Evolutionary conservation across 179 eudicot species (phyloP).

Genomic region (Spinacia oleracea): DNA sequence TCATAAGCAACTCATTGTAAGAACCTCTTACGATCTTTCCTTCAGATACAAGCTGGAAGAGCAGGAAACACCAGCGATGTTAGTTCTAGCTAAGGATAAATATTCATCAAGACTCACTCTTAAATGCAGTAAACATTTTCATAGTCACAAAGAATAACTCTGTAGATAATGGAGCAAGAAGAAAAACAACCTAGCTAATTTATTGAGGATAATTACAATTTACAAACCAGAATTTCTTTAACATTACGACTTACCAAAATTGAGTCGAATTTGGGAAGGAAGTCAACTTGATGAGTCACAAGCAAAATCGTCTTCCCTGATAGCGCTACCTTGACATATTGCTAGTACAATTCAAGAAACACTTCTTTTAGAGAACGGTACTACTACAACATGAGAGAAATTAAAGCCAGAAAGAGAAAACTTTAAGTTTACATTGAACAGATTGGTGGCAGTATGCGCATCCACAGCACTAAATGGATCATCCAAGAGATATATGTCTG

Average conservation of each 20-base stretch:
- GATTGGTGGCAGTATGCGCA: slow-evolving; percentile 74
- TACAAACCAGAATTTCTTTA: neutral
- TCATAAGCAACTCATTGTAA: slow-evolving; percentile 41
- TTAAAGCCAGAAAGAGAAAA: neutral
- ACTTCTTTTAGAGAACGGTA: neutral
- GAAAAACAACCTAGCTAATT: too few species aligned
- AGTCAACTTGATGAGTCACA: slow-evolving; percentile 84
- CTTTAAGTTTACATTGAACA: slow-evolving; percentile 48
- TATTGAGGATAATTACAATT: neutral
- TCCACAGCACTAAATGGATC: slow-evolving; percentile 90
- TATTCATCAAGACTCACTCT: neutral
- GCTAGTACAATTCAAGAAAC: slow-evolving; percentile 36
- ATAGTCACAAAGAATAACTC: too few species aligned
- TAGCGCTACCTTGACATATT: slow-evolving; percentile 69
- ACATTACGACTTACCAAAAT: slow-evolving; percentile 51
- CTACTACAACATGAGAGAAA: neutral
- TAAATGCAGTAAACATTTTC: neutral
- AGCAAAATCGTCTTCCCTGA: slow-evolving; percentile 64
- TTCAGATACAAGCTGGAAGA: slow-evolving; percentile 48
- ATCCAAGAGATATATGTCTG: slow-evolving; percentile 80
- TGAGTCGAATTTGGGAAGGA: slow-evolving; percentile 66
- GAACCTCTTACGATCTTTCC: slow-evolving; percentile 55
- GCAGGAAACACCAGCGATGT: neutral
- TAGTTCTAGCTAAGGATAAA: neutral
- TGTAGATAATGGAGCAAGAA: too few species aligned